Evolutionary conservation across 1,284 basidiomycete species (phyloP), one percentile per base, ranked within the genome.

Genomic region (Fistulinella cinereoalba): DNA sequence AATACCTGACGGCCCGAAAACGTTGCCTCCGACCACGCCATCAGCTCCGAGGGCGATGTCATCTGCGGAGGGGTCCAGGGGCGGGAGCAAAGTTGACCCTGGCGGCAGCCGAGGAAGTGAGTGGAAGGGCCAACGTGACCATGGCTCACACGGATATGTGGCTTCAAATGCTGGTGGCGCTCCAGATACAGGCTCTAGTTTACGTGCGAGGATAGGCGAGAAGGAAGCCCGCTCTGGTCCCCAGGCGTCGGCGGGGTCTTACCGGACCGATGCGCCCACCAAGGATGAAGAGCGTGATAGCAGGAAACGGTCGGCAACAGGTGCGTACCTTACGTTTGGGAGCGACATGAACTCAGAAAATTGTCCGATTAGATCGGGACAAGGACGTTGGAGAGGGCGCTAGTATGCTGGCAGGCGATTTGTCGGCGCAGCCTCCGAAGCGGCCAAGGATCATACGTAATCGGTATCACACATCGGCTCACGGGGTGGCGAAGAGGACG

Each of bases 1-100:
- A 34, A 63, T 72, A 44, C 73, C 76, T 3, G 83, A 86, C 15
- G 75, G 73, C 12, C 76, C 76, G 16, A 80, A 81, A 58, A 64
- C 66, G 18, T 64, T 79, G 33, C 79, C 83, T 13, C 70, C 81
- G 6, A 76, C 69, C 36, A 80, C 81, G 4, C 85, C 85, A 23
- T 85, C 82, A 42, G 86, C 76, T 12, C 87, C 86, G 23, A 75
- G 86, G 53, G 83, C 84, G 3, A 87, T 86, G 84, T 72, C 76
- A 18, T 66, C 72, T 23, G 65, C 61, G 40, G 70, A 74, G 28
- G 52, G 66, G 33, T 57, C 67, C 24, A 68, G 71, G 43, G 58
- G 66, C 41, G 62, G 52, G 21, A 74, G 45, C 37, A 79, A 61
- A 58, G 54, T 64, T 12, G 60, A 62, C 28, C 43, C 61, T 48